Percentiles rank a stretch among this genome's conserved stretches.
These are phyloP conservation scores for Sphagnum tenellum DNA, from an alignment of 225 moss, liverwort and hornwort species.

Conservation along the genomic window DNA sequence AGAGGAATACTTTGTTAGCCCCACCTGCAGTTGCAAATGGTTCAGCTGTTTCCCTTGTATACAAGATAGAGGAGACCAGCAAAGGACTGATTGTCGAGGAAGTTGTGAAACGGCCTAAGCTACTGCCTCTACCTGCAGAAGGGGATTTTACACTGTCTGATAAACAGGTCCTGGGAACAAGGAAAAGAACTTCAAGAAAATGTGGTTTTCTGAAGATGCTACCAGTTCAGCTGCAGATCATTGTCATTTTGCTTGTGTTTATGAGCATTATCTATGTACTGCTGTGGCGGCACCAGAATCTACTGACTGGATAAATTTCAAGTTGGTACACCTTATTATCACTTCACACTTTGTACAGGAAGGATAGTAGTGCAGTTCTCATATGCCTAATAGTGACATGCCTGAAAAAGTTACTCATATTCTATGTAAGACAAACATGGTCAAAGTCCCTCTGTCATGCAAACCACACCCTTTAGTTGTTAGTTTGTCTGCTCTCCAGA, in stretches of 20 bases:
- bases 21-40: slow-evolving; percentile 30
- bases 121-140: slow-evolving; percentile 10
- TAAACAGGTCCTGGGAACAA: slow-evolving; percentile 17
- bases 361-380: too few species aligned
- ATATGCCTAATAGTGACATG: too few species aligned
- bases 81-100: slow-evolving; percentile 40
- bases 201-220: slow-evolving; percentile 5
- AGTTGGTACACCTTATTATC: too few species aligned
- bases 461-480: too few species aligned
- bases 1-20: slow-evolving; percentile 37
- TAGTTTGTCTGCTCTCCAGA: too few species aligned
- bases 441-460: too few species aligned
- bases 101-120: slow-evolving; percentile 33
- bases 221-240: slow-evolving; percentile 15
- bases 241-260: slow-evolving; percentile 21
- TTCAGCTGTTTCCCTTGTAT: slow-evolving; percentile 41
- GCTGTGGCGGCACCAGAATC: not conserved
- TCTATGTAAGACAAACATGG: too few species aligned
- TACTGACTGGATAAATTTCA: too few species aligned
- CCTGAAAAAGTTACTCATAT: too few species aligned
- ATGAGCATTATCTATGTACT: slow-evolving; percentile 18
- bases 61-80: slow-evolving; percentile 37
- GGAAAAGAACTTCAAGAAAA: slow-evolving; percentile 2
- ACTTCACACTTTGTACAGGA: too few species aligned
- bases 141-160: slow-evolving; percentile 32